Evolutionary conservation across 2,329 filamentous ascomycete species (phyloP).

Genomic region (Penicillium glabrum): DNA sequence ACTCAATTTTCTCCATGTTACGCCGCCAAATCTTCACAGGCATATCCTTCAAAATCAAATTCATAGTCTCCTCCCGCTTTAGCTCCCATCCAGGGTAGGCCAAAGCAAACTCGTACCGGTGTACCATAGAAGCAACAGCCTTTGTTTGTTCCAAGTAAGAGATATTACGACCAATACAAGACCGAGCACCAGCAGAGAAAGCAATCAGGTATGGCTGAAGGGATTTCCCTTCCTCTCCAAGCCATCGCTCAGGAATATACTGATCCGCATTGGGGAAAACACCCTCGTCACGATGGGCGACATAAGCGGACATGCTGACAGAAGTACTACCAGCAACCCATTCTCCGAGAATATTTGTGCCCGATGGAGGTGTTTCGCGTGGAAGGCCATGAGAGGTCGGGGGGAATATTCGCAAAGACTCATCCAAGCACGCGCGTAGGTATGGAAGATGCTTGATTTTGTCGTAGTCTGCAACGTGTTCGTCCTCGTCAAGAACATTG

Average conservation of each 20-base stretch:
- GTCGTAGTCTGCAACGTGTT: slow-evolving; percentile 50
- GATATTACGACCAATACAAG: slow-evolving; percentile 46
- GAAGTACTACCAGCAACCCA: slow-evolving; percentile 47
- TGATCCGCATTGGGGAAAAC: slow-evolving; percentile 40
- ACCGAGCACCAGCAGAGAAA: slow-evolving; percentile 42
- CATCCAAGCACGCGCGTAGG: slow-evolving; percentile 54
- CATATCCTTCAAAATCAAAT: slow-evolving; percentile 32
- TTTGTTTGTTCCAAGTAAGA: slow-evolving; percentile 48
- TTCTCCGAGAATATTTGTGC: slow-evolving; percentile 45
- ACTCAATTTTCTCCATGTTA: background rate
- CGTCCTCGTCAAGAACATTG: slow-evolving; percentile 43
- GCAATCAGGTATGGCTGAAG: slow-evolving; percentile 42
- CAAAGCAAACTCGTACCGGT: slow-evolving; percentile 33
- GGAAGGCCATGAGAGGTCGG: slow-evolving; percentile 47
- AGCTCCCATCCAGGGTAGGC: slow-evolving; percentile 26
- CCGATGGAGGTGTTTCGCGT: slow-evolving; percentile 48
- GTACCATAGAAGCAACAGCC: slow-evolving; percentile 28
- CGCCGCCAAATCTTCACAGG: slow-evolving; percentile 34
- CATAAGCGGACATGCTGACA: slow-evolving; percentile 46
- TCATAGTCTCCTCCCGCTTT: slow-evolving; percentile 30
- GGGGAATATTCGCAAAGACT: slow-evolving; percentile 48
- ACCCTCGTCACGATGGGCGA: slow-evolving; percentile 40
- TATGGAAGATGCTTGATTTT: slow-evolving; percentile 54
- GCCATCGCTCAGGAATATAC: slow-evolving; percentile 45
- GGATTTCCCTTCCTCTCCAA: slow-evolving; percentile 41